phyloP scores from a whole-genome alignment of 768 basidiomycete species.

The Xanthoconium purpureum region DNA sequence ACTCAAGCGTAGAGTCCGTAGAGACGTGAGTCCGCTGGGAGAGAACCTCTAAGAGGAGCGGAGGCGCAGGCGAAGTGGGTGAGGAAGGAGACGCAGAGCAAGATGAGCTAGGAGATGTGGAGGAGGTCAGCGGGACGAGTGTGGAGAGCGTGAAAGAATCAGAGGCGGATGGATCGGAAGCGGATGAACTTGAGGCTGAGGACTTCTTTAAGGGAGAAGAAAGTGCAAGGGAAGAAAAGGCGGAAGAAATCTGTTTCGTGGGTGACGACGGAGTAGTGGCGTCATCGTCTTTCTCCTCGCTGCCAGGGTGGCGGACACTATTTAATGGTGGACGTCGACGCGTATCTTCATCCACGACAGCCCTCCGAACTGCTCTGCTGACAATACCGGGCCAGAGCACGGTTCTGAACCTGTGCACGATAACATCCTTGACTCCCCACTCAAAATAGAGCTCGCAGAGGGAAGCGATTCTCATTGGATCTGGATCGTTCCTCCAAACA shows the following conservation, averaged over 20 bases:
- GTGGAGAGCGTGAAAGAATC: constrained; percentile 15
- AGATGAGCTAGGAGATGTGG: constrained; percentile 1
- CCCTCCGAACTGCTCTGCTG: constrained; percentile 67
- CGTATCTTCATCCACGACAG: constrained; percentile 49
- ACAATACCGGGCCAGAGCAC: constrained; percentile 78
- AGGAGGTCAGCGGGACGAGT: constrained; percentile 12
- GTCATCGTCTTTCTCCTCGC: background rate
- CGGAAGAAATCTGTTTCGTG: constrained; percentile 11
- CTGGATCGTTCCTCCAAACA: constrained; percentile 58
- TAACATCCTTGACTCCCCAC: constrained; percentile 83
- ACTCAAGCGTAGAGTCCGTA: constrained; percentile 72
- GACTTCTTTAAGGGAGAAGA: constrained; percentile 18
- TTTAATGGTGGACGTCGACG: background rate
- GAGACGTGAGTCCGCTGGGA: constrained; percentile 62
- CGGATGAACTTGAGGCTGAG: background rate
- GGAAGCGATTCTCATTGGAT: constrained; percentile 66
- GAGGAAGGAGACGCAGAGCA: constrained; percentile 2
- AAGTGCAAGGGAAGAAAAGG: constrained; percentile 15
- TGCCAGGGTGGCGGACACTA: background rate
- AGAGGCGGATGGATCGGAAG: constrained; percentile 1
- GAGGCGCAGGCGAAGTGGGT: constrained; percentile 22
- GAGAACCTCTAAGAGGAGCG: constrained; percentile 64
- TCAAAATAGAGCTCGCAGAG: constrained; percentile 88
- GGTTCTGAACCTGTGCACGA: constrained; percentile 80
- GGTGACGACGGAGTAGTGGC: constrained; percentile 9